Evolutionary conservation across 768 basidiomycete genomes (phyloP), one percentile per base, ranked within the genome.

Genomic region (Tylopilus cervinicoccineus): DNA sequence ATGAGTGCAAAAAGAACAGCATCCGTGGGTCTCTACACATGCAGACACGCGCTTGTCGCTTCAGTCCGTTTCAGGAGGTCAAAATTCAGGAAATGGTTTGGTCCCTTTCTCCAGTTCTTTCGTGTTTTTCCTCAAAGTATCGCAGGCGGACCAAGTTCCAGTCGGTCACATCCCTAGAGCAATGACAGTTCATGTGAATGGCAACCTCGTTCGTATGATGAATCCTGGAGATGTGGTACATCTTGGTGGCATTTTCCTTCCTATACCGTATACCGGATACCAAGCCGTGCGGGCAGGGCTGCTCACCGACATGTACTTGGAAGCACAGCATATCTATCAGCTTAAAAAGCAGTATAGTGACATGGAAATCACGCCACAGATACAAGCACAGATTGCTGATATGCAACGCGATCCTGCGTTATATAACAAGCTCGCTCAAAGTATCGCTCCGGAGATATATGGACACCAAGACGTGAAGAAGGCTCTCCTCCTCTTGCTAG

Each of bases 151-250:
- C 62, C 96, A 99, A 84, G 96, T 99, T 1, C 96, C 96, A 20
- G 95, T 99, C 39, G 96, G 96, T 5, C 96, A 99, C 66, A 99
- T 99, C 49, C 96, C 96, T 20, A 86, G 96, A 32, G 93, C 94
- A 3, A 98, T 97, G 96, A 93, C 93, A 0, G 68, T 96, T n/a
- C 93, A 99, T 63, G 76, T 97, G 28, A 84, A 91, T 54, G 96
- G 96, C 20, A 85, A 78, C 51, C 77, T 96, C 29, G 94, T 93
- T 8, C 87, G 96, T 27, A 74, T 79, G 50, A 85, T 97, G 83
- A 93, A 86, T 60, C 96, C 96, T 1, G 96, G 96, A 23, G 96
- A 99, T 63, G 86, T 96, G 26, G 87, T 98, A 38, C 85, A 98
- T 65, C 73, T 98, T 27, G 88, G 91, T n/a, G 96, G 96, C 51